Percentiles rank a stretch among this genome's conserved stretches.
Evolutionary conservation across 805 yeast genomes (phyloP).

Genomic region (Nematodospora valgi): DNA sequence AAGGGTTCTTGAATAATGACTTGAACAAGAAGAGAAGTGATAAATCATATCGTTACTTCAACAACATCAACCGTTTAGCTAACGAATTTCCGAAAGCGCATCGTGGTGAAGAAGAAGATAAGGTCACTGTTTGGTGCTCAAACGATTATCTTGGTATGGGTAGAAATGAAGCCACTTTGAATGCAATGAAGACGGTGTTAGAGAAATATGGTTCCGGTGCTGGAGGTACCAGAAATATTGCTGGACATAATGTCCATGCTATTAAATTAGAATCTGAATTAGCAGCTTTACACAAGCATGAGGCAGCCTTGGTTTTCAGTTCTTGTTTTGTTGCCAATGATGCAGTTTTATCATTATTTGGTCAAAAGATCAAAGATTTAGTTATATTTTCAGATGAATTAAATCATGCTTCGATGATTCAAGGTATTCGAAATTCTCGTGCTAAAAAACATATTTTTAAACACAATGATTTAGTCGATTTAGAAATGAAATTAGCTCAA

Average conservation of each 20-base stretch:
- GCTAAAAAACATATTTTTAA: constrained; percentile 85
- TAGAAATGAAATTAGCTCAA: constrained; percentile 72
- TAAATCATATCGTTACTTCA: constrained; percentile 92
- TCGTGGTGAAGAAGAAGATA: constrained; percentile 65
- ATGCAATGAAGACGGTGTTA: constrained; percentile 74
- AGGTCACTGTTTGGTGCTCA: constrained; percentile 98
- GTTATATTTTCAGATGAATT: constrained; percentile 90
- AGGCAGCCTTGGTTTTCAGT: constrained; percentile 90
- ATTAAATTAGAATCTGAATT: constrained; percentile 79
- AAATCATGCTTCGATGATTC: constrained; percentile 98
- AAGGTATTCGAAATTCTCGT: constrained; percentile 88
- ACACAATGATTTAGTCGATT: constrained; percentile 83
- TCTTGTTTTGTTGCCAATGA: constrained; percentile 98
- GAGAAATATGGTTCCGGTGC: constrained; percentile 97
- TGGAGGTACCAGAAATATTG: constrained; percentile 98
- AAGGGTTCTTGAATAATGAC: constrained; percentile 64
- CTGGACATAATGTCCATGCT: constrained; percentile 95
- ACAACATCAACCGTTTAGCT: constrained; percentile 95
- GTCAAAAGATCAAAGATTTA: constrained; percentile 83
- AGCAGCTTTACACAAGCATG: constrained; percentile 91
- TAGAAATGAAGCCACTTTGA: constrained; percentile 66
- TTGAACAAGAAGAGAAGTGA: constrained; percentile 74
- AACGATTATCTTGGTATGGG: constrained; percentile 98
- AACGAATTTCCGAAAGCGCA: constrained; percentile 93
- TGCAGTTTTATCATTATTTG: constrained; percentile 86